phyloP scores from a whole-genome alignment of 1,139 yeast species.

The Saccharomycopsis phalli region DNA sequence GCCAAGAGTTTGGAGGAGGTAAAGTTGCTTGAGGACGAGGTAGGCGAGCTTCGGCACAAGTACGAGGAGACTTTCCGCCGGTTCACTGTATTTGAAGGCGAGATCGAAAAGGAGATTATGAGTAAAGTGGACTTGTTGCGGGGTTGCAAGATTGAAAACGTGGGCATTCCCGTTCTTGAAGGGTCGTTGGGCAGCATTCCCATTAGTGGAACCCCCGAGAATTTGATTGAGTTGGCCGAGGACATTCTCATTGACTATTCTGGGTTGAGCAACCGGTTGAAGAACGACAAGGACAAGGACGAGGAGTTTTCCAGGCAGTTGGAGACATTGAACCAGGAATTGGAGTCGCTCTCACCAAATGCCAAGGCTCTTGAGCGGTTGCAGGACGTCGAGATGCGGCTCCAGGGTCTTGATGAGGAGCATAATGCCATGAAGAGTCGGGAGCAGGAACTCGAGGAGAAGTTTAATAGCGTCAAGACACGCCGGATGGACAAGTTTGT shows the following conservation, averaged over 20 bases:
- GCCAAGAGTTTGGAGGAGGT: slow-evolving; percentile 25
- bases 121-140: slow-evolving; percentile 57
- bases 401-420: slow-evolving; percentile 56
- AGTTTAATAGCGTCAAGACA: slow-evolving; percentile 52
- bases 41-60: slow-evolving; percentile 28
- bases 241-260: slow-evolving; percentile 50
- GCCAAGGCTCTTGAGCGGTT: slow-evolving; percentile 72
- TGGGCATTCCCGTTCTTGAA: slow-evolving; percentile 52
- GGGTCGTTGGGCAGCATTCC: slow-evolving; percentile 51
- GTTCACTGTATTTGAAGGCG: slow-evolving; percentile 40
- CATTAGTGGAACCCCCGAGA: slow-evolving; percentile 31
- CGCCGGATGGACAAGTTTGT: slow-evolving; percentile 55
- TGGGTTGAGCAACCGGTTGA: slow-evolving; percentile 38
- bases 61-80: slow-evolving; percentile 34
- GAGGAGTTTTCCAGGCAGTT: slow-evolving; percentile 38
- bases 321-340: slow-evolving; percentile 44
- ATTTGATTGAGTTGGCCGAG: slow-evolving; percentile 35
- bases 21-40: slow-evolving; percentile 25
- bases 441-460: slow-evolving; percentile 47
- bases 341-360: slow-evolving; percentile 68
- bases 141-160: slow-evolving; percentile 67
- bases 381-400: slow-evolving; percentile 55
- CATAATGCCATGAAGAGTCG: slow-evolving; percentile 52
- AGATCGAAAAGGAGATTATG: slow-evolving; percentile 44
- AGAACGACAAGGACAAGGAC: slow-evolving; percentile 28